Percentiles rank a stretch among this genome's conserved stretches.
phyloP scores from a whole-genome alignment of 2,329 filamentous ascomycete genomes.

The Juglanconis sp. region DNA sequence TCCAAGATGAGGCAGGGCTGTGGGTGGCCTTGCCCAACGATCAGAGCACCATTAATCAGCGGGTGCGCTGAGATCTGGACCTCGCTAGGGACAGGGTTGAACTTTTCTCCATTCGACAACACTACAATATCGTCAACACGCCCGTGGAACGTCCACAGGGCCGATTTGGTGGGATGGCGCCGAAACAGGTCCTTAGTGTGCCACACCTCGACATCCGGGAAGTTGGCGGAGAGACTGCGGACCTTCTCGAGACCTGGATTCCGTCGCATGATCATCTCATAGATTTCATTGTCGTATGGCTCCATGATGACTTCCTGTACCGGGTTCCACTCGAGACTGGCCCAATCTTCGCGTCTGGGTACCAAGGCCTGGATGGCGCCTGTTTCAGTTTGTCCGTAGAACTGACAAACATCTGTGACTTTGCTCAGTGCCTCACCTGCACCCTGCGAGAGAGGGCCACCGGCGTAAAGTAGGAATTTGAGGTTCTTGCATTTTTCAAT shows the following conservation, averaged over 20 bases:
- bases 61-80: constrained; percentile 5
- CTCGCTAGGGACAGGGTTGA: constrained; percentile 18
- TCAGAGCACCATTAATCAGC: constrained; percentile 1
- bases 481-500: constrained; percentile 19
- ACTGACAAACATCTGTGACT: constrained; percentile 23
- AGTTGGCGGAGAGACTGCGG: constrained; percentile 17
- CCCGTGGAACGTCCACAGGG: constrained; percentile 9
- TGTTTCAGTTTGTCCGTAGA: constrained; percentile 23
- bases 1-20: constrained; percentile 7
- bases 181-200: constrained; percentile 45
- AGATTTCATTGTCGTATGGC: constrained; percentile 18
- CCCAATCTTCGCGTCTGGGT: constrained; percentile 21
- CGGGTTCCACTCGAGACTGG: constrained; percentile 22
- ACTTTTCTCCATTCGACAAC: constrained; percentile 15
- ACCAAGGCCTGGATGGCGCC: constrained; percentile 19
- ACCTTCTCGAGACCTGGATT: constrained; percentile 16
- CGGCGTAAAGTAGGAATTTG: constrained; percentile 22
- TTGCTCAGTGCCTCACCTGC: constrained; percentile 20
- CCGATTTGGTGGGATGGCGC: background rate
- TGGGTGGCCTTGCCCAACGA: constrained; percentile 6
- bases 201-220: constrained; percentile 21
- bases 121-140: constrained; percentile 12
- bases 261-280: constrained; percentile 20
- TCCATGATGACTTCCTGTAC: constrained; percentile 20
- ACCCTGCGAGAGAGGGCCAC: constrained; percentile 20